Evolutionary conservation across 2,329 filamentous ascomycete genomes (phyloP).

Genomic region (Cladosporium sp.): DNA sequence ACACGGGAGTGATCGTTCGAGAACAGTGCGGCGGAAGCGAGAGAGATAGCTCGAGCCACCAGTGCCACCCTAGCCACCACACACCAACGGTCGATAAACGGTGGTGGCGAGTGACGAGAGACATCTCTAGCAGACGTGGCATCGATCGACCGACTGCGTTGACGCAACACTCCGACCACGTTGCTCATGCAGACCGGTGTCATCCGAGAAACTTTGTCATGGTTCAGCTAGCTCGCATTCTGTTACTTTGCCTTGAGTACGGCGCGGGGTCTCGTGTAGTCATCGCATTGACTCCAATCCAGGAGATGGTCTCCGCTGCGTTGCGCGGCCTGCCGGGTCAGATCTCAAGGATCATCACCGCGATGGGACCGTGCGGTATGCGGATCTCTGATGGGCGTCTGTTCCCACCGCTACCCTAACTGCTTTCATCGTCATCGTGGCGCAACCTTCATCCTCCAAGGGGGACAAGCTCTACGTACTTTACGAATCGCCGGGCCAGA

Average conservation of each 20-base stretch:
- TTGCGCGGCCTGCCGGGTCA: not conserved
- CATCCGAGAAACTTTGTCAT: not conserved
- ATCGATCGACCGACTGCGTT: not conserved
- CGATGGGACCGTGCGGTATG: not conserved
- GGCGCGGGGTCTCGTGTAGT: not conserved
- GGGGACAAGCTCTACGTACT: not conserved
- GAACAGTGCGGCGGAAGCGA: not conserved
- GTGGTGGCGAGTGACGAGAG: not conserved
- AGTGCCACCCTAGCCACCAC: not conserved
- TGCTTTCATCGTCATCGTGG: constrained; percentile 3
- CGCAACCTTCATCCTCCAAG: constrained; percentile 4
- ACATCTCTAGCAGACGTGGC: not conserved
- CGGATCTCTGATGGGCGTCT: not conserved
- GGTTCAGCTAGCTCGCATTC: not conserved
- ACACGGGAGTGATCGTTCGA: constrained; percentile 4
- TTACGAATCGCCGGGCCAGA: not conserved
- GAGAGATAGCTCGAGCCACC: not conserved
- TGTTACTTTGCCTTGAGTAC: not conserved
- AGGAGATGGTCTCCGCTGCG: constrained; percentile 4
- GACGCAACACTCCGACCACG: not conserved
- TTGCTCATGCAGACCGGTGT: not conserved
- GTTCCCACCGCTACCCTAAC: constrained; percentile 7
- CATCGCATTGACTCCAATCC: not conserved
- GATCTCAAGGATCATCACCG: not conserved
- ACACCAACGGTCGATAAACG: not conserved